Evolutionary conservation across 2,329 filamentous ascomycete genomes (phyloP).

Genomic region (Parascedosporium putredinis): DNA sequence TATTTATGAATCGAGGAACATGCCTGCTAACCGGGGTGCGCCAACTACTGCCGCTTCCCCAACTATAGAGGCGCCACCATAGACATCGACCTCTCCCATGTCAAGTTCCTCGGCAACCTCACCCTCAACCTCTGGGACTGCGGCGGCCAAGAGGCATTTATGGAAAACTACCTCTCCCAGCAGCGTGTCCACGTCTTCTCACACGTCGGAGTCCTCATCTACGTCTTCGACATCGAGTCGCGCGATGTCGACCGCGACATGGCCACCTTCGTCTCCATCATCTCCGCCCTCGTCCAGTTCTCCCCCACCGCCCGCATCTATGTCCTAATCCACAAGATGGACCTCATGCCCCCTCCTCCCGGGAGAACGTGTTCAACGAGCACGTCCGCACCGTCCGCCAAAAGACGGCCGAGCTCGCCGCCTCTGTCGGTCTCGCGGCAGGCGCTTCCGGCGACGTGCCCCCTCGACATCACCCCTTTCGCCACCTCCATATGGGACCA

Average conservation of each 20-base stretch:
- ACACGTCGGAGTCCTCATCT: constrained; percentile 93
- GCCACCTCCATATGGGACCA: constrained; percentile 98
- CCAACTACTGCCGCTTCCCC: no score
- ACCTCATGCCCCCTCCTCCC: constrained; percentile 74
- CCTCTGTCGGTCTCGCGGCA: constrained; percentile 8
- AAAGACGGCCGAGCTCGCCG: constrained; percentile 48
- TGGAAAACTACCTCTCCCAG: constrained; percentile 94
- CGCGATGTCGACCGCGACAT: constrained; percentile 90
- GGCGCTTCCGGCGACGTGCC: constrained; percentile 17
- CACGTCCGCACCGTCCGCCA: constrained; percentile 66
- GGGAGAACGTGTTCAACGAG: constrained; percentile 75
- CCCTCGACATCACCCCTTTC: constrained; percentile 62
- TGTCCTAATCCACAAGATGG: constrained; percentile 97
- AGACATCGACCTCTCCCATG: constrained; percentile 95
- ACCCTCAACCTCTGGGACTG: constrained; percentile 98
- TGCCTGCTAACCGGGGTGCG: background rate
- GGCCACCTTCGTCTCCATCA: constrained; percentile 83
- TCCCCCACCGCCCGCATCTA: constrained; percentile 76
- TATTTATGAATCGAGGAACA: background rate
- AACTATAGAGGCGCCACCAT: constrained; percentile 91
- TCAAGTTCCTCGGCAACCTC: constrained; percentile 96
- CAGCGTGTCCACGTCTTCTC: constrained; percentile 95
- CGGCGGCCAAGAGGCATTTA: constrained; percentile 96
- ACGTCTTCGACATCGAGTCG: constrained; percentile 97
- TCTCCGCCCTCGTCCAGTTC: constrained; percentile 78